Evolutionary conservation across 1,284 basidiomycete species (phyloP).

Genomic region (Hypsizygus ulmarius): DNA sequence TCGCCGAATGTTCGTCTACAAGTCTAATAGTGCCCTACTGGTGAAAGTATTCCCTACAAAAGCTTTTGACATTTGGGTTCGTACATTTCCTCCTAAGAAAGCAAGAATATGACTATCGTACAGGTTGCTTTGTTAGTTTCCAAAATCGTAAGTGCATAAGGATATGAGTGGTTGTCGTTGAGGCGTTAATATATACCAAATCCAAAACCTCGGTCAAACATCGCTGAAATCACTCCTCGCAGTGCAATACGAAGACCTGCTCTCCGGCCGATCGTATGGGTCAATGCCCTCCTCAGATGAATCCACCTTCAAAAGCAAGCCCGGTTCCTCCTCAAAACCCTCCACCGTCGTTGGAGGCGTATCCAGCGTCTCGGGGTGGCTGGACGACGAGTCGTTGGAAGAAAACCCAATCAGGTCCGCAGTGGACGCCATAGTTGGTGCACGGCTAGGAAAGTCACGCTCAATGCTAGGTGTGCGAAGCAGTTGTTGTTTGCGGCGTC

Average conservation of each 20-base stretch:
- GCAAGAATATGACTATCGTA: no score
- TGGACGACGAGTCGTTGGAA: neutral
- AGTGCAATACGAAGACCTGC: constrained; percentile 26
- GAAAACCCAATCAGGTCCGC: constrained; percentile 15
- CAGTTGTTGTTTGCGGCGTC: constrained; percentile 22
- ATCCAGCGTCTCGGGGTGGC: constrained; percentile 12
- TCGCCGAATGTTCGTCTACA: no score
- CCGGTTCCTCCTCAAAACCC: constrained; percentile 13
- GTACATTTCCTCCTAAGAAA: no score
- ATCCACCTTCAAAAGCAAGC: constrained; percentile 1
- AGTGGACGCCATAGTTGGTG: constrained; percentile 1
- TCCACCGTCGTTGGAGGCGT: constrained; percentile 22
- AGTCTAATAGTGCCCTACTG: no score
- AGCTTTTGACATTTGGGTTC: no score
- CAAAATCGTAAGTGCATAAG: no score
- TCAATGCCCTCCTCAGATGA: neutral
- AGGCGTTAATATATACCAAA: no score
- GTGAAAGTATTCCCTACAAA: no score
- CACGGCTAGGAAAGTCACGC: constrained; percentile 27
- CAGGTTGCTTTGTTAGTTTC: no score
- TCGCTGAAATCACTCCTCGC: constrained; percentile 25
- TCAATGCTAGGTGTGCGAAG: constrained; percentile 33
- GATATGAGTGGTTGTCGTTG: no score
- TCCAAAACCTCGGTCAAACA: constrained; percentile 5
- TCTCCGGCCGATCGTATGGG: constrained; percentile 18